Evolutionary conservation across 2,329 filamentous ascomycete genomes (phyloP).

Genomic region (Coniochaeta sp.): DNA sequence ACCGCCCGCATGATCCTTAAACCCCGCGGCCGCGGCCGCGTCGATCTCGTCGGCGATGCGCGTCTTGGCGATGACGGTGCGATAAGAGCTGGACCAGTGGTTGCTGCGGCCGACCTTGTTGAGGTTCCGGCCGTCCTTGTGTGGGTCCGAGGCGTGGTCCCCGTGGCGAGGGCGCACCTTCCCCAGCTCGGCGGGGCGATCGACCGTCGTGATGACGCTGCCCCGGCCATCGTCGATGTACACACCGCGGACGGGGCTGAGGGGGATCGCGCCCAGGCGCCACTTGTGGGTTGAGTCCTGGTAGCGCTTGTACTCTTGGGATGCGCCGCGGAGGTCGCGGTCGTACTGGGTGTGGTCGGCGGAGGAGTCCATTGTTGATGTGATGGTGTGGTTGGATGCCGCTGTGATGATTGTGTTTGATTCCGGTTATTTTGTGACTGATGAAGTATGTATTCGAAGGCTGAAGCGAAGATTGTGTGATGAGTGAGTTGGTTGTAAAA

Average conservation of each 20-base stretch:
- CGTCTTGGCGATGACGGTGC: conserved; percentile 24
- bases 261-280: conserved; percentile 28
- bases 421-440: too few relatives aligned
- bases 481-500: too few relatives aligned
- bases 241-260: too few relatives aligned
- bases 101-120: conserved; percentile 25
- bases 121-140: conserved; percentile 25
- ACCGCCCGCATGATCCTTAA: too few relatives aligned
- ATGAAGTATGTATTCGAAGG: too few relatives aligned
- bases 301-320: conserved; percentile 34
- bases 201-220: conserved; percentile 9
- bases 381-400: conserved; percentile 13
- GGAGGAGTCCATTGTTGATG: conserved; percentile 15
- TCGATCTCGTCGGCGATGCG: conserved; percentile 26
- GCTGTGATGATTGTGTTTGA: neutral
- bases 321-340: conserved; percentile 36
- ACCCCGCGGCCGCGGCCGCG: neutral
- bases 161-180: conserved; percentile 27
- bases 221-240: conserved; percentile 19
- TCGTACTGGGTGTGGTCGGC: conserved; percentile 21
- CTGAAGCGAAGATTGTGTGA: too few relatives aligned
- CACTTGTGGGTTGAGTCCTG: conserved; percentile 36
- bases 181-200: conserved; percentile 21
- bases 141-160: conserved; percentile 8
- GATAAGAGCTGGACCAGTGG: conserved; percentile 15